Percentiles rank a stretch among this genome's conserved stretches.
Evolutionary conservation across 225 moss, liverwort and hornwort species (phyloP).

Genomic region (Pseudoscleropodium purum): DNA sequence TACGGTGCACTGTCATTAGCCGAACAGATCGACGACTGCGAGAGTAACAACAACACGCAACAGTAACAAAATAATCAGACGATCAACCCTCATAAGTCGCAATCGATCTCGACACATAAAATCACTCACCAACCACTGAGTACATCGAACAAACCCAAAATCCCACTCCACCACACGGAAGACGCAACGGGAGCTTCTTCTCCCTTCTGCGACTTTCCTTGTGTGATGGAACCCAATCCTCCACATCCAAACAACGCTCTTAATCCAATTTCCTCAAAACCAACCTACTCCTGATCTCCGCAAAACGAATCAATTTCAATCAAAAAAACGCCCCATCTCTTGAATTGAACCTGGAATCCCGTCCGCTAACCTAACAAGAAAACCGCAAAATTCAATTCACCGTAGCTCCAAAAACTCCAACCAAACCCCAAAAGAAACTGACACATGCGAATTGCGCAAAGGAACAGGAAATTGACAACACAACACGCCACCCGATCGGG

Average conservation of each 20-base stretch:
- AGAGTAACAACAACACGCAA: neutral
- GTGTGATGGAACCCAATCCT: neutral
- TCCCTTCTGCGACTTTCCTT: no score
- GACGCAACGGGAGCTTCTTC: neutral
- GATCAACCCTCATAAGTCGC: no score
- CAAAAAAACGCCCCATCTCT: neutral
- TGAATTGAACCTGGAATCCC: neutral
- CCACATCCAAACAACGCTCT: neutral
- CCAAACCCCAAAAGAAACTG: neutral
- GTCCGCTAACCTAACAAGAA: neutral
- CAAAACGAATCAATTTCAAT: neutral
- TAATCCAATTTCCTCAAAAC: neutral
- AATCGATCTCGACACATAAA: neutral
- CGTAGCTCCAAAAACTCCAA: neutral
- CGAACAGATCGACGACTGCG: constrained; percentile 34
- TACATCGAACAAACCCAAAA: no score
- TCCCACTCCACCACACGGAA: no score
- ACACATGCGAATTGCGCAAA: neutral
- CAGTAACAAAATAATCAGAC: neutral
- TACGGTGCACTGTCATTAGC: constrained; percentile 34
- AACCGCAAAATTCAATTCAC: neutral
- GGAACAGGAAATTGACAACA: neutral
- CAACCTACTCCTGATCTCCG: neutral
- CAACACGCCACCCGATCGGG: neutral
- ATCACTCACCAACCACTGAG: neutral